phyloP scores from a whole-genome alignment of 805 yeast species.

The Dipodascus geniculatus region DNA sequence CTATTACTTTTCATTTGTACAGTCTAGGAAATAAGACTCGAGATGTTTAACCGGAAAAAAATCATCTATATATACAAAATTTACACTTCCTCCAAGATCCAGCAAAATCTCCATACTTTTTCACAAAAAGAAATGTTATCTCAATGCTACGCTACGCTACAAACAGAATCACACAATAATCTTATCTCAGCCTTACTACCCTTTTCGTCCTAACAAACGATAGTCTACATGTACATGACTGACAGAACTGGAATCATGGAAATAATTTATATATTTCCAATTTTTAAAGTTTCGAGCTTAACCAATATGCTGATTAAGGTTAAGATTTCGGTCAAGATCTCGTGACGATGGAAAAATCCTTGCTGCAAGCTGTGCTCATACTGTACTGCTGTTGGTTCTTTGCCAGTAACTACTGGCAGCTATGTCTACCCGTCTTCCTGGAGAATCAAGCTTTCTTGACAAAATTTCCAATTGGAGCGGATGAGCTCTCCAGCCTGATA shows the following conservation, averaged over 20 bases:
- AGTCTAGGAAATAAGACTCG: background rate
- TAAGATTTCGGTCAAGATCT: background rate
- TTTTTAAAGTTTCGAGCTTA: background rate
- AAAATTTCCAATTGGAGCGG: too few relatives aligned
- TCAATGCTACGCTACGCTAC: background rate
- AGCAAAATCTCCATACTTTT: too few relatives aligned
- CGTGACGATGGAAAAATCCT: background rate
- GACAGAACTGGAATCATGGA: background rate
- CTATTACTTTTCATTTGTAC: background rate
- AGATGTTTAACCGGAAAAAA: background rate
- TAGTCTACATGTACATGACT: background rate
- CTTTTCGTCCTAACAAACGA: background rate
- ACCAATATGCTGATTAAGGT: background rate
- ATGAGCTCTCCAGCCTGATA: too few relatives aligned
- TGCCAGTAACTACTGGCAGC: too few relatives aligned
- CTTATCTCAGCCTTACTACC: background rate
- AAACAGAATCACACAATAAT: background rate
- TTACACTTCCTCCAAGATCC: too few relatives aligned
- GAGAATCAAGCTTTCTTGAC: too few relatives aligned
- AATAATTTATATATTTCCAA: too few relatives aligned
- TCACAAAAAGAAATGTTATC: too few relatives aligned
- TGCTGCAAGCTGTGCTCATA: background rate
- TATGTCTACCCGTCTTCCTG: too few relatives aligned
- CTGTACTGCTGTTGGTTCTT: too few relatives aligned
- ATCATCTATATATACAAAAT: too few relatives aligned